These are phyloP conservation scores for Cicer yamashitae DNA, from an alignment of 306 rosid species.

Conservation along the genomic window DNA sequence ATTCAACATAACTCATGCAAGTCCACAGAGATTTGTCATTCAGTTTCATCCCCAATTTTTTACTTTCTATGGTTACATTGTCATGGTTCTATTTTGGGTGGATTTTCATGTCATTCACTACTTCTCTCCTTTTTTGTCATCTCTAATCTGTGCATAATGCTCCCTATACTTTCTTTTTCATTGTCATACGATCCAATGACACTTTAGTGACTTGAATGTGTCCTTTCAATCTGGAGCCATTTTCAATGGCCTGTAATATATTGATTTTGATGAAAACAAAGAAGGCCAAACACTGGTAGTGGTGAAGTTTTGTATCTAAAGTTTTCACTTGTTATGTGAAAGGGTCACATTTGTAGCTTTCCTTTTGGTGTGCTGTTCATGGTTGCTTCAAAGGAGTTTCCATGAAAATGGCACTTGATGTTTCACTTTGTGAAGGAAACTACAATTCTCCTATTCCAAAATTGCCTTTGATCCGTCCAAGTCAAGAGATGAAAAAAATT, in stretches of 20 bases:
- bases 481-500: background rate
- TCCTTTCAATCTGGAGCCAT: background rate
- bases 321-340: too few relatives aligned
- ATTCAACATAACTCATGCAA: background rate
- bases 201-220: background rate
- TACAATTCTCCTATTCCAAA: background rate
- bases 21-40: constrained; percentile 8
- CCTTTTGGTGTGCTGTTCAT: too few relatives aligned
- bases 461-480: background rate
- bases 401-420: background rate
- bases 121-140: background rate
- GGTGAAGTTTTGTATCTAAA: background rate
- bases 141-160: background rate
- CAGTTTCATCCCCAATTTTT: background rate
- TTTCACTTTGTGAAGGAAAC: background rate
- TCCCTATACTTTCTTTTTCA: background rate
- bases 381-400: too few relatives aligned
- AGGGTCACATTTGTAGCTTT: too few relatives aligned
- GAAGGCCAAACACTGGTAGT: background rate
- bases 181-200: background rate
- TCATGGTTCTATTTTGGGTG: constrained; percentile 18
- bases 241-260: background rate
- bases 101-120: constrained; percentile 24
- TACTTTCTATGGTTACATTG: background rate
- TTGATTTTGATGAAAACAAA: background rate